Percentiles rank a stretch among this genome's conserved stretches.
Conservation (phyloP, 257 asterid genomes). For the Penstemon barbatus region DNA sequence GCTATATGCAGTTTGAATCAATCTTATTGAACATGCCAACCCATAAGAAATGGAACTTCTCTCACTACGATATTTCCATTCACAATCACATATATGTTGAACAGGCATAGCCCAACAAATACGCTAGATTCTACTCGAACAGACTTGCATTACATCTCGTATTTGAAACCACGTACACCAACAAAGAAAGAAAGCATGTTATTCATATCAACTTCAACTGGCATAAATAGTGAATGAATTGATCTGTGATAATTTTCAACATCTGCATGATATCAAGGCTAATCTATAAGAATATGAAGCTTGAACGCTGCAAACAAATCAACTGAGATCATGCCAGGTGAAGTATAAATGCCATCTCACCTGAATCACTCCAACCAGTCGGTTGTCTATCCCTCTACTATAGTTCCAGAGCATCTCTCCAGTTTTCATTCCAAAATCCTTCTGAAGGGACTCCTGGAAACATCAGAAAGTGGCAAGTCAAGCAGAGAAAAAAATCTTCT, state of each 20-base stretch:
- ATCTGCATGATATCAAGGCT: conserved; percentile 11
- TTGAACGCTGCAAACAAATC: conserved; percentile 10
- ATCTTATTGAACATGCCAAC: conserved; percentile 3
- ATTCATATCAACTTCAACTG: conserved; percentile 12
- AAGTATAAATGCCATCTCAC: conserved; percentile 31
- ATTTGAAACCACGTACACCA: conserved; percentile 5
- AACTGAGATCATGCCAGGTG: conserved; percentile 15
- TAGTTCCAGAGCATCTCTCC: conserved; percentile 96
- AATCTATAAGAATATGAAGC: conserved; percentile 17
- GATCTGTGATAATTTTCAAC: conserved; percentile 3
- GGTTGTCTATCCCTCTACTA: conserved; percentile 82
- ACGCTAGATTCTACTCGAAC: not conserved
- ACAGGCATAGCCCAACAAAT: not conserved
- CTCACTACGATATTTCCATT: not conserved
- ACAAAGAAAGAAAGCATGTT: not conserved
- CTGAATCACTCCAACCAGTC: conserved; percentile 71
- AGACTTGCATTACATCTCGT: conserved; percentile 6
- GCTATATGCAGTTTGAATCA: not conserved
- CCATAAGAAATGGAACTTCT: conserved; percentile 9
- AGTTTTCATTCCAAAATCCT: conserved; percentile 81
- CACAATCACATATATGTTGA: not conserved
- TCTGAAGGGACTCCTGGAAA: conserved; percentile 88
- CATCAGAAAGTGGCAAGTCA: conserved; percentile 27
- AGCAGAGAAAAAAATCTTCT: conserved; percentile 4
- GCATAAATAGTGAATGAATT: conserved; percentile 14